phyloP scores from a whole-genome alignment of 1,284 basidiomycete species.

The Boletus semigastroideus region DNA sequence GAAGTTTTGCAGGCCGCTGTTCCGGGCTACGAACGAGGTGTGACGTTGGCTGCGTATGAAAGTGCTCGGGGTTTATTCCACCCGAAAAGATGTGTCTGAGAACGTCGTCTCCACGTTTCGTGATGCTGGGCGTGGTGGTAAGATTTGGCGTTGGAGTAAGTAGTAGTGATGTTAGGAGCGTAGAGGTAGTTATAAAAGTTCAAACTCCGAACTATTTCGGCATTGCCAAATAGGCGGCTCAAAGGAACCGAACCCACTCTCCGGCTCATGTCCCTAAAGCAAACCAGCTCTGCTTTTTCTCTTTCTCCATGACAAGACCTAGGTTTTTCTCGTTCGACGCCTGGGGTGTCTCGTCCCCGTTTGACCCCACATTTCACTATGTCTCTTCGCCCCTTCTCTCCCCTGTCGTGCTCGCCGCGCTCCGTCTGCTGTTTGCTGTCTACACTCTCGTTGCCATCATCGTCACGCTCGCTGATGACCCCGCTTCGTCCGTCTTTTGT shows the following conservation, averaged over 20 bases:
- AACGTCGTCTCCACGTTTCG: not conserved
- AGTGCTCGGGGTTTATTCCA: slow-evolving; percentile 64
- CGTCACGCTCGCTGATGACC: slow-evolving; percentile 40
- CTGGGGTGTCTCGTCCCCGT: slow-evolving; percentile 37
- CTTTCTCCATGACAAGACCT: slow-evolving; percentile 3
- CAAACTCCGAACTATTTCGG: too few relatives aligned
- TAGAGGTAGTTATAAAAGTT: too few relatives aligned
- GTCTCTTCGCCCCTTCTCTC: slow-evolving; percentile 62
- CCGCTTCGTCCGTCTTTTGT: slow-evolving; percentile 27
- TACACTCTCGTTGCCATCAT: slow-evolving; percentile 53
- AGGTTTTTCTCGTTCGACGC: slow-evolving; percentile 17
- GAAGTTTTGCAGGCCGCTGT: slow-evolving; percentile 80
- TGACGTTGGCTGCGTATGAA: slow-evolving; percentile 64
- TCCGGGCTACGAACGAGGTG: slow-evolving; percentile 49
- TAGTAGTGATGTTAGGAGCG: not conserved
- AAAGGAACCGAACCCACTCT: too few relatives aligned
- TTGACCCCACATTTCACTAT: slow-evolving; percentile 52
- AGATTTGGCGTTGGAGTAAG: slow-evolving; percentile 22
- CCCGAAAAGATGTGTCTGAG: slow-evolving; percentile 59
- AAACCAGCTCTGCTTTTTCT: not conserved
- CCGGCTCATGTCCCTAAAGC: not conserved
- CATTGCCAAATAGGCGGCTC: too few relatives aligned
- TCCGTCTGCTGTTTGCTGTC: slow-evolving; percentile 51
- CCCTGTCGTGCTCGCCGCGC: slow-evolving; percentile 42
- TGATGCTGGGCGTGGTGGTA: slow-evolving; percentile 1